These are phyloP conservation scores for Anthracocystis panici-leucophaei DNA, from an alignment of 1,284 basidiomycete species.

Conservation along the genomic window DNA sequence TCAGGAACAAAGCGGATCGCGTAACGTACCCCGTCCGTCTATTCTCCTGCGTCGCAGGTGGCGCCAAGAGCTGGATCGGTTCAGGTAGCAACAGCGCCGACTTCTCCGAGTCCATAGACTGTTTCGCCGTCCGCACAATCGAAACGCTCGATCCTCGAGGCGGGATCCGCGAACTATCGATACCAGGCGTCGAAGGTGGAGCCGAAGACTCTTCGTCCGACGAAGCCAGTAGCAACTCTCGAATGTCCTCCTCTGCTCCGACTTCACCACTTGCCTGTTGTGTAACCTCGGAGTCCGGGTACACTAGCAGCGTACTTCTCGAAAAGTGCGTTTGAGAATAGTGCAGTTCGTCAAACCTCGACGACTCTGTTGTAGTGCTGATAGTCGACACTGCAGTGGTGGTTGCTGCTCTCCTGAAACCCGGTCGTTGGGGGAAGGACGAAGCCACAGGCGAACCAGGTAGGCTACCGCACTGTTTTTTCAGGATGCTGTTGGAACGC, in stretches of 20 bases:
- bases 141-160: conserved; percentile 22
- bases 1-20: not conserved
- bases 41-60: conserved; percentile 5
- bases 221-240: conserved; percentile 29
- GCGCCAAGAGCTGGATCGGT: conserved; percentile 21
- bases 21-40: conserved; percentile 32
- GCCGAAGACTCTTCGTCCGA: conserved; percentile 41
- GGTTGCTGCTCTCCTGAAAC: conserved; percentile 22
- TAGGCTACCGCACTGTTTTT: conserved; percentile 10
- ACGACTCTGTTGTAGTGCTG: conserved; percentile 15
- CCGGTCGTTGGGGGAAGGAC: conserved; percentile 29
- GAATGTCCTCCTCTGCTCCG: conserved; percentile 35
- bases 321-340: conserved; percentile 48
- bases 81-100: conserved; percentile 16
- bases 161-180: conserved; percentile 32
- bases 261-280: not conserved
- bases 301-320: conserved; percentile 37
- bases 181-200: conserved; percentile 31
- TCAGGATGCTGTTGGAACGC: conserved; percentile 18
- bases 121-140: conserved; percentile 8
- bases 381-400: conserved; percentile 17
- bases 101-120: conserved; percentile 47
- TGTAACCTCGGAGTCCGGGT: conserved; percentile 19
- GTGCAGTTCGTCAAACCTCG: conserved; percentile 39
- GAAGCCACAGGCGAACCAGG: conserved; percentile 24